Base-by-base conservation (phyloP, 495 filamentous ascomycete genomes). In the Tuber magnatum region DNA sequence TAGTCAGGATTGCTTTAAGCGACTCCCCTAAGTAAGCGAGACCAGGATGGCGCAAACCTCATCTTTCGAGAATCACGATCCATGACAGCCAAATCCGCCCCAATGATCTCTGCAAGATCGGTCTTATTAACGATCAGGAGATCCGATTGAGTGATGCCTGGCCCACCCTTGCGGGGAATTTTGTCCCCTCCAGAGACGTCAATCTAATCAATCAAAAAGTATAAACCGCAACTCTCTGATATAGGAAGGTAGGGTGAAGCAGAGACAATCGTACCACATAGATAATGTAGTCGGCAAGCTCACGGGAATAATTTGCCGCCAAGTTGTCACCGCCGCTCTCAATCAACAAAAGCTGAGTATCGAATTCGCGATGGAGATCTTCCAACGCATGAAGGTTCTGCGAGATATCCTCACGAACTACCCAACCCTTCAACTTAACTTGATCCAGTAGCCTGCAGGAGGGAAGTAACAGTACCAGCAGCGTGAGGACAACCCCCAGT, bases 111-210 rank as follows among this genome's bases (percentile, higher is more conserved):
- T 1, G 95, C 95, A 78, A 99, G 84, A 85, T 99, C 95, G 61
- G 92, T 94, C 89, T 99, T 99, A 82, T 99, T 99, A 14, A 99
- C 91, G 6, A 99, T 88, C 74, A 99, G 83, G 83, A 98, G 82
- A 83, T 99, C 95, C 70, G 90, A 92, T 84, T 97, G 94, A 56
- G 95, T 99, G 80, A 99, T 99, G 0, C 95, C 96, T 14, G 95
- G 95, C 8, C 95, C 95, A 38, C 96, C 95, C 86, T 99, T 99
- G 12, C 96, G 85, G 0, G 95, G 95, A 69, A 99, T 90, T 86
- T 99, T 99, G 82, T 99, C 95, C 5, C 95, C 95, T n/a, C 95
- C 95, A 70, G 89, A 90, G 14, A 99, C 95, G 84, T 99, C 95
- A 78, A 99, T 98, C 71, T 82, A 46, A 46, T 22, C 20, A 7